Percentiles rank a stretch among this genome's conserved stretches.
These are phyloP conservation scores for Hibiscus tridactylites DNA, from an alignment of 345 rosid genomes.

Conservation along the genomic window DNA sequence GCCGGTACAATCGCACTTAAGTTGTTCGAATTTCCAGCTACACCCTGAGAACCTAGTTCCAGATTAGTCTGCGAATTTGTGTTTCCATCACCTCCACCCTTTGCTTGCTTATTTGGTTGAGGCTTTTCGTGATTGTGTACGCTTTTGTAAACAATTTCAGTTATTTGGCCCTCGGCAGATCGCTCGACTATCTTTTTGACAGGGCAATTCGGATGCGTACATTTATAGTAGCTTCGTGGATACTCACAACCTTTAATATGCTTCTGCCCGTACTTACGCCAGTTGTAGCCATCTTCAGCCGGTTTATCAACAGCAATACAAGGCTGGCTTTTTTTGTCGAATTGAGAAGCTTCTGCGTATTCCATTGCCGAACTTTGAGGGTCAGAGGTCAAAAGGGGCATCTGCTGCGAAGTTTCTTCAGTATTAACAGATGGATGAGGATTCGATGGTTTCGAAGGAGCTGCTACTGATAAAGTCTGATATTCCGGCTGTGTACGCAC, in stretches of 20 bases:
- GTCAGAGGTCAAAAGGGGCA: conserved; percentile 32
- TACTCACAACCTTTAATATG: conserved; percentile 89
- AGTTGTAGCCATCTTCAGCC: conserved; percentile 85
- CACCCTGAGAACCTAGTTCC: conserved; percentile 24
- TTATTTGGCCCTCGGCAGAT: conserved; percentile 75
- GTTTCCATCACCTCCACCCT: conserved; percentile 36
- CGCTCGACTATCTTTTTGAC: conserved; percentile 93
- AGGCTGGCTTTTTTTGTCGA: conserved; percentile 46
- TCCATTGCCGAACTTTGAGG: conserved; percentile 30
- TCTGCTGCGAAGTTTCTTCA: conserved; percentile 36
- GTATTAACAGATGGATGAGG: conserved; percentile 23
- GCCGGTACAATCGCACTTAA: conserved; percentile 20
- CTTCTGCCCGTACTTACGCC: conserved; percentile 99
- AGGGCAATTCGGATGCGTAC: conserved; percentile 67
- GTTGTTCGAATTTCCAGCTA: conserved; percentile 19
- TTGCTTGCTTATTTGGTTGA: conserved; percentile 52
- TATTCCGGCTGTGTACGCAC: conserved; percentile 30
- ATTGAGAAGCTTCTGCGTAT: conserved; percentile 41
- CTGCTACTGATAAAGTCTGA: conserved; percentile 20
- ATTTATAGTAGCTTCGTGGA: conserved; percentile 96
- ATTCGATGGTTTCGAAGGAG: conserved; percentile 20
- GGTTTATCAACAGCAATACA: conserved; percentile 62
- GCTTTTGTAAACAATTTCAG: conserved; percentile 89
- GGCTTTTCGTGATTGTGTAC: conserved; percentile 83
- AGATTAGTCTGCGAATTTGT: conserved; percentile 32